These are phyloP conservation scores for Ajuga chamaepitys DNA, from an alignment of 257 asterid genomes.

Conservation along the genomic window DNA sequence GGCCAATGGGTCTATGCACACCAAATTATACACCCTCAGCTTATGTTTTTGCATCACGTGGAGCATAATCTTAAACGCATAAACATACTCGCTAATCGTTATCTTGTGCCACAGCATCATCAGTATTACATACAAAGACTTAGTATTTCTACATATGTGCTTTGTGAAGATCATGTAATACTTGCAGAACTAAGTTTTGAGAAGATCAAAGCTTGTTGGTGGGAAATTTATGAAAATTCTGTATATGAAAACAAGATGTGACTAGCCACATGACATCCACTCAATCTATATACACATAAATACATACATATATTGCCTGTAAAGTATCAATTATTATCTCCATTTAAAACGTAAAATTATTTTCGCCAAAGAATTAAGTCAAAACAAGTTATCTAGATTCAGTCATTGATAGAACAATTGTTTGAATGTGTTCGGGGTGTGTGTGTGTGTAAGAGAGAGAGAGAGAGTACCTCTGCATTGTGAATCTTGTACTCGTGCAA, in stretches of 20 bases:
- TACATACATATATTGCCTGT: no score
- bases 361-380: background rate
- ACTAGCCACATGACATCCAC: background rate
- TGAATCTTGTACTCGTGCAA: slow-evolving; percentile 97
- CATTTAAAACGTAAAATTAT: no score
- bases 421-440: background rate
- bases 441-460: background rate
- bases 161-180: background rate
- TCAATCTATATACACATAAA: background rate
- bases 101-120: background rate
- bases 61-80: background rate
- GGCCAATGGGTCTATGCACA: background rate
- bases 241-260: background rate
- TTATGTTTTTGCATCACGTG: background rate
- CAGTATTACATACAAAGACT: background rate
- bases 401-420: background rate
- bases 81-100: background rate
- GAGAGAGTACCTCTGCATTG: slow-evolving; percentile 85
- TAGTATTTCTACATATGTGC: background rate
- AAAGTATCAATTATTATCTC: no score
- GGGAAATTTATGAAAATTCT: background rate
- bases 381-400: background rate
- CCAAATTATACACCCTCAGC: background rate
- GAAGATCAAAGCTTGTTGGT: background rate
- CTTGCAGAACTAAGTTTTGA: background rate